Conservation (phyloP, 345 rosid species). For the Arabis alpina region DNA sequence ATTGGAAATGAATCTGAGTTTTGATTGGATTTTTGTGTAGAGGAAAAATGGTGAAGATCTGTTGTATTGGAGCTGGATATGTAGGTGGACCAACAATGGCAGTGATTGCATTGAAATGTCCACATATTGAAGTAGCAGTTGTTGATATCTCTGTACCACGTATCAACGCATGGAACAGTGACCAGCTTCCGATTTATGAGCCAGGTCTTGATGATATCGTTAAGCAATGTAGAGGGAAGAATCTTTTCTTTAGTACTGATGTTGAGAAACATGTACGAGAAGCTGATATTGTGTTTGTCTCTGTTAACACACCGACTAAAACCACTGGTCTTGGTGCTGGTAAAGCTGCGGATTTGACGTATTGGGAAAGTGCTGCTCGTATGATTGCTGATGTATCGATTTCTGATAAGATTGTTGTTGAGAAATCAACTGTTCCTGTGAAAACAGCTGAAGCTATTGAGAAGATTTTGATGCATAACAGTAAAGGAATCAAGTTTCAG, state of each 20-base stretch:
- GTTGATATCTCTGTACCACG: slow-evolving; percentile 84
- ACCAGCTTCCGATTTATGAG: slow-evolving; percentile 89
- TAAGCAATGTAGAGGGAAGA: slow-evolving; percentile 79
- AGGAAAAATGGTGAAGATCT: slow-evolving; percentile 89
- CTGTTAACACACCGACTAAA: slow-evolving; percentile 92
- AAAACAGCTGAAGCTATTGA: slow-evolving; percentile 95
- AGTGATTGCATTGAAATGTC: slow-evolving; percentile 86
- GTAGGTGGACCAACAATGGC: slow-evolving; percentile 99
- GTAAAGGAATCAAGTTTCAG: slow-evolving; percentile 91
- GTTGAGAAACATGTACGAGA: slow-evolving; percentile 84
- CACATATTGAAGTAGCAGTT: slow-evolving; percentile 79
- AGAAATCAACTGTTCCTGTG: slow-evolving; percentile 92
- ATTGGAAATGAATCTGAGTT: background rate
- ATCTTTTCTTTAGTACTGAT: slow-evolving; percentile 89
- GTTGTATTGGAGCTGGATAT: slow-evolving; percentile 97
- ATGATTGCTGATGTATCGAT: slow-evolving; percentile 92
- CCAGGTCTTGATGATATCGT: slow-evolving; percentile 88
- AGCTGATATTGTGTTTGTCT: slow-evolving; percentile 90
- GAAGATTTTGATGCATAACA: slow-evolving; percentile 85
- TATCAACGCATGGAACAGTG: slow-evolving; percentile 90
- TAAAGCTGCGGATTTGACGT: slow-evolving; percentile 93
- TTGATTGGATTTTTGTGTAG: slow-evolving; percentile 11
- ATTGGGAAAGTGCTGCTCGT: slow-evolving; percentile 96
- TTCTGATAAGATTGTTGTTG: slow-evolving; percentile 87
- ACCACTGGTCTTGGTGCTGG: slow-evolving; percentile 95